Evolutionary conservation across 2,329 filamentous ascomycete genomes (phyloP).

Genomic region (Dactylellina drechsleri): DNA sequence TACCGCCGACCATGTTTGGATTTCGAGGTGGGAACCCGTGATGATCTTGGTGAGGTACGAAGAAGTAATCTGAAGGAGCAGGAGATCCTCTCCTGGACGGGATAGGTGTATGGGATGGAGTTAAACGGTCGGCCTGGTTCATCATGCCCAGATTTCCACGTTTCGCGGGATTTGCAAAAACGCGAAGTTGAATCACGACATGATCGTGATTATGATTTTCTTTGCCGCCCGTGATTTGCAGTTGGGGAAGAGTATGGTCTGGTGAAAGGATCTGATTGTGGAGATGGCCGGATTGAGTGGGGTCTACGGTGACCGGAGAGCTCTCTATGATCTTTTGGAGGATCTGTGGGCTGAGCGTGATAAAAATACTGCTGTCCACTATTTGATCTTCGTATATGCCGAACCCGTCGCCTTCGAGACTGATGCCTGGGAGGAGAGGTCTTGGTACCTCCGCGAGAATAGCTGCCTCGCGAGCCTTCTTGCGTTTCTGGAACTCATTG

Average conservation of each 20-base stretch:
- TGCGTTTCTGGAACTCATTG: constrained; percentile 50
- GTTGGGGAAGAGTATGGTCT: constrained; percentile 11
- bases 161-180: constrained; percentile 31
- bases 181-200: constrained; percentile 42
- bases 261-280: constrained; percentile 10
- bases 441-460: constrained; percentile 34
- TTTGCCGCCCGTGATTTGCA: constrained; percentile 19
- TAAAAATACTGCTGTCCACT: constrained; percentile 35
- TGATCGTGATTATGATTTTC: constrained; percentile 32
- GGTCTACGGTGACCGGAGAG: constrained; percentile 46
- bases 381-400: constrained; percentile 28
- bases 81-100: constrained; percentile 41
- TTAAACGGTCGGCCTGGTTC: constrained; percentile 30
- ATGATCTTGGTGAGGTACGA: constrained; percentile 41
- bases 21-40: constrained; percentile 33
- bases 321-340: constrained; percentile 51
- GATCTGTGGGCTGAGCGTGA: constrained; percentile 36
- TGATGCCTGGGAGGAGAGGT: constrained; percentile 20
- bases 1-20: constrained; percentile 14
- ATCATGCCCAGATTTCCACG: constrained; percentile 26
- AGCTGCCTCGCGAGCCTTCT: constrained; percentile 31
- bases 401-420: constrained; percentile 17
- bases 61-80: constrained; percentile 49
- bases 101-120: constrained; percentile 44
- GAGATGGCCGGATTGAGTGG: constrained; percentile 9